Conservation (phyloP, 2,329 filamentous ascomycete species). For the Ophiostoma quercus region DNA sequence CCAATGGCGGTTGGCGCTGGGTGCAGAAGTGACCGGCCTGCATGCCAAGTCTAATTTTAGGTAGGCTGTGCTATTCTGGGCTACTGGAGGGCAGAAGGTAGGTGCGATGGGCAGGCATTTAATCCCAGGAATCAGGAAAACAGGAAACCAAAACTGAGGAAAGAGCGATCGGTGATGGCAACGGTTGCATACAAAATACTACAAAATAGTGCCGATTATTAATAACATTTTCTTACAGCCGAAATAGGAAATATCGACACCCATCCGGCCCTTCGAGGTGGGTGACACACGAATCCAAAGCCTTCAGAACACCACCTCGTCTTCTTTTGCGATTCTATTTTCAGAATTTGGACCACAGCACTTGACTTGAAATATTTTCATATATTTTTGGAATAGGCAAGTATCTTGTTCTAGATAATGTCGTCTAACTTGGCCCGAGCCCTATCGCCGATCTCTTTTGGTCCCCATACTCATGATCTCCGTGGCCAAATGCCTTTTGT, state of each 20-base stretch:
- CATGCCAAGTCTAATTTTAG: slow-evolving; percentile 24
- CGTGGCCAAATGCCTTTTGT: neutral
- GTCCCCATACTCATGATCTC: neutral
- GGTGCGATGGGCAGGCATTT: neutral
- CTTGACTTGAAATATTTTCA: neutral
- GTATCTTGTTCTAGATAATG: neutral
- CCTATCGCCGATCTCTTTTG: neutral
- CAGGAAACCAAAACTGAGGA: neutral
- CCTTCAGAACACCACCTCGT: neutral
- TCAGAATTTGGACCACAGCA: neutral
- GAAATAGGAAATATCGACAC: neutral
- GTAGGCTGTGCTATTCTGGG: slow-evolving; percentile 18
- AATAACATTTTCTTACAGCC: neutral
- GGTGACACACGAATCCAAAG: neutral
- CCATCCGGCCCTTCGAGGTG: neutral
- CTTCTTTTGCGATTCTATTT: neutral
- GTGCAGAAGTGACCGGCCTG: slow-evolving; percentile 2
- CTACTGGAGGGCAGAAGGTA: slow-evolving; percentile 5
- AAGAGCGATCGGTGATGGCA: neutral
- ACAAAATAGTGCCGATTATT: neutral
- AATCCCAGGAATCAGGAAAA: neutral
- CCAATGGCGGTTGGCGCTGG: neutral
- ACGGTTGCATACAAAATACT: neutral
- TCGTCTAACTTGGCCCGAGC: neutral
- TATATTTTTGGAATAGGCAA: neutral